These are phyloP conservation scores for Colletotrichum caudatum DNA, from an alignment of 2,329 filamentous ascomycete genomes.

Conservation along the genomic window DNA sequence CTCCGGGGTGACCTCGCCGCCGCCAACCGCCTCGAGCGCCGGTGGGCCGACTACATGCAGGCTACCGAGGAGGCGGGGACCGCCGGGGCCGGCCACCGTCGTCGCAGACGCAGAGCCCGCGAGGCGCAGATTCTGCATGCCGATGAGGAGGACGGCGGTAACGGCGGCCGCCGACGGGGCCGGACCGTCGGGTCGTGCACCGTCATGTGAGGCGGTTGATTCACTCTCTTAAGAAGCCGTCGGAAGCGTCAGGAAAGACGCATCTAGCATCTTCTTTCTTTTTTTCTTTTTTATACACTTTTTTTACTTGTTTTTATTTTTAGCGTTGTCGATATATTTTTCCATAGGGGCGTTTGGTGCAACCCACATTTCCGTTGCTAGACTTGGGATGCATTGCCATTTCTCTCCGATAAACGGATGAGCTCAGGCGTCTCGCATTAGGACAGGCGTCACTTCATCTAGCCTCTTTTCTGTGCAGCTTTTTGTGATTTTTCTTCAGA, in stretches of 20 bases:
- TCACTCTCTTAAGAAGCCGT: conserved; percentile 4
- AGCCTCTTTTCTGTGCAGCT: not conserved
- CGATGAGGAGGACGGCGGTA: conserved; percentile 79
- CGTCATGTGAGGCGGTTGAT: conserved; percentile 67
- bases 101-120: conserved; percentile 80
- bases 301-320: not conserved
- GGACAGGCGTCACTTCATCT: conserved; percentile 17
- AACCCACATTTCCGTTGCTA: conserved; percentile 16
- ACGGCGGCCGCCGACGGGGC: conserved; percentile 69
- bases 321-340: conserved; percentile 8
- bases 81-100: conserved; percentile 72
- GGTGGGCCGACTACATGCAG: conserved; percentile 96
- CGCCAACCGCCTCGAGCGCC: conserved; percentile 84
- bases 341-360: conserved; percentile 1
- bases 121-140: conserved; percentile 85
- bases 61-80: conserved; percentile 85
- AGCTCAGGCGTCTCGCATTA: conserved; percentile 33
- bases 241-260: not conserved
- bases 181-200: conserved; percentile 72
- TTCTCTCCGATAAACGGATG: not conserved
- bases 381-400: conserved; percentile 28
- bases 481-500: not conserved
- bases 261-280: conserved; percentile 1
- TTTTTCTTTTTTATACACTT: not conserved
- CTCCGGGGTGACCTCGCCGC: conserved; percentile 79